phyloP scores from a whole-genome alignment of 192 early-diverging fungal species.

The Gonapodya sp. region DNA sequence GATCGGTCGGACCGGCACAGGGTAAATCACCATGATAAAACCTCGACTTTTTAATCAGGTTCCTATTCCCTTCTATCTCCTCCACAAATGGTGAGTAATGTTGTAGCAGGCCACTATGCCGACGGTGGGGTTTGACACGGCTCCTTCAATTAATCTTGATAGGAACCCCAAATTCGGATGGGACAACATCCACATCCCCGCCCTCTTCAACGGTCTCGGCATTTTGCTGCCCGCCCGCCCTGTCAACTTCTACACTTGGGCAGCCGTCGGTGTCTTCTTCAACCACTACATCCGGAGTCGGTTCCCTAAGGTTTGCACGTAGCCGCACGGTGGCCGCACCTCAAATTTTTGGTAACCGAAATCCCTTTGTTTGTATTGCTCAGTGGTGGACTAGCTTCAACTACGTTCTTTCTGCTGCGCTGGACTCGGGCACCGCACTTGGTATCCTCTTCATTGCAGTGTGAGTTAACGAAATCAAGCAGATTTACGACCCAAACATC shows the following conservation, averaged over 20 bases:
- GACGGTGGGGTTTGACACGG: neutral
- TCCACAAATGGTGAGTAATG: conserved; percentile 31
- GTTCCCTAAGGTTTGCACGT: too few relatives aligned
- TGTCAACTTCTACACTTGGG: neutral
- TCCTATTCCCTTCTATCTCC: conserved; percentile 61
- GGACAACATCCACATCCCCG: conserved; percentile 46
- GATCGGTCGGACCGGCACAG: too few relatives aligned
- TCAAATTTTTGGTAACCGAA: conserved; percentile 49
- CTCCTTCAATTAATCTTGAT: neutral
- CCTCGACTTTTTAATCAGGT: too few relatives aligned
- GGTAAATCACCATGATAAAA: too few relatives aligned
- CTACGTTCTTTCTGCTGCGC: conserved; percentile 51
- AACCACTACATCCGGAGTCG: conserved; percentile 29
- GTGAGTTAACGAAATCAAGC: neutral
- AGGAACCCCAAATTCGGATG: conserved; percentile 60
- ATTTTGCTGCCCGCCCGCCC: neutral
- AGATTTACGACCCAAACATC: neutral
- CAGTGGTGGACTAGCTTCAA: conserved; percentile 60
- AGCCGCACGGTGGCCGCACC: too few relatives aligned
- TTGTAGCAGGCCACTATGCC: too few relatives aligned
- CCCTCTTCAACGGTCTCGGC: conserved; percentile 19
- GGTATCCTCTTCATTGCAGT: neutral
- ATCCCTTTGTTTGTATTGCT: conserved; percentile 52
- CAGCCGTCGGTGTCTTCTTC: conserved; percentile 39
- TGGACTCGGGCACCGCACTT: conserved; percentile 39